Percentiles rank a stretch among this genome's conserved stretches.
phyloP scores from a whole-genome alignment of 2,329 filamentous ascomycete species.

The Hypoxylon sp. region DNA sequence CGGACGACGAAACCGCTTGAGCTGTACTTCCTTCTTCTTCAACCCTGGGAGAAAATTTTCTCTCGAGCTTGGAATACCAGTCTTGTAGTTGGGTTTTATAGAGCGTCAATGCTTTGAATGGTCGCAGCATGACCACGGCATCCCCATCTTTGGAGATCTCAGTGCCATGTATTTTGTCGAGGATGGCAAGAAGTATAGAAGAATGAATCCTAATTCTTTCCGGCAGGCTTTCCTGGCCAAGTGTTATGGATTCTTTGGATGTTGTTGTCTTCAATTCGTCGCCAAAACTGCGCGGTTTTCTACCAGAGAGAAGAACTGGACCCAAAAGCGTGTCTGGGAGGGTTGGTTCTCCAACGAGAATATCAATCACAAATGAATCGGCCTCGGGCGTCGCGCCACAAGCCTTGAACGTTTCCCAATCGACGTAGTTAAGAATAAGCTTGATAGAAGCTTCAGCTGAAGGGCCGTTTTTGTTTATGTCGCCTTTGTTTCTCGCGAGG shows the following conservation, averaged over 20 bases:
- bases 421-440: neutral
- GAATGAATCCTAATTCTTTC: conserved; percentile 4
- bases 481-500: too few relatives aligned
- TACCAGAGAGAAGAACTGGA: neutral
- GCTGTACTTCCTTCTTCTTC: neutral
- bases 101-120: neutral
- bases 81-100: conserved; percentile 1
- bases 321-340: neutral
- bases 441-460: neutral
- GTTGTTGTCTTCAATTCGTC: too few relatives aligned
- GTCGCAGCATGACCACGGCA: neutral
- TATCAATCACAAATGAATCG: neutral
- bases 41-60: neutral
- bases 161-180: neutral
- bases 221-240: neutral
- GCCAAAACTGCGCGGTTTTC: too few relatives aligned
- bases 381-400: neutral
- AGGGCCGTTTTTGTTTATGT: too few relatives aligned
- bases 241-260: neutral
- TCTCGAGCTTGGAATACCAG: neutral
- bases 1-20: too few relatives aligned
- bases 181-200: neutral
- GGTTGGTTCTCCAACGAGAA: neutral
- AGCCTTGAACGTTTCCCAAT: neutral
- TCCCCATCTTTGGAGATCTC: neutral